Evolutionary conservation across 495 filamentous ascomycete genomes (phyloP), one percentile per base, ranked within the genome.

Genomic region (Hypoxylon subgilvum): DNA sequence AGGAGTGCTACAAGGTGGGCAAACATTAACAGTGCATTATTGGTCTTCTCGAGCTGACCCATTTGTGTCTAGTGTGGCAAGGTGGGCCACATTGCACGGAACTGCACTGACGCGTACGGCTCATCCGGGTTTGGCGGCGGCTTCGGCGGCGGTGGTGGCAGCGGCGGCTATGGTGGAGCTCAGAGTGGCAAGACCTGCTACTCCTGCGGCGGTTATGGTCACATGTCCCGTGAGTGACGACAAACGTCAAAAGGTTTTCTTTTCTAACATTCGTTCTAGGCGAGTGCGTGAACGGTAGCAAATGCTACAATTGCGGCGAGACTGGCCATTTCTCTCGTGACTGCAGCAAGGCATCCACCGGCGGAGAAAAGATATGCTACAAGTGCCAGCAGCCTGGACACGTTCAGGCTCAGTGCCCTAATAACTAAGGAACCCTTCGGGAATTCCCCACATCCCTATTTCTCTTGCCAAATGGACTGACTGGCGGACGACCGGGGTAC

Each of bases 241-340:
- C 38, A 12, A 53, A 3, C 8, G 14, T 22, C 32, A 12, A 43
- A 12, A 6, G 6, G 14, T 28, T 6, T 44, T 27, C 22, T 22
- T 6, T 54, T 40, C 63, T 69, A 64, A 68, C 46, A 7, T 17
- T 16, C 28, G 21, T 12, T 32, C 9, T 47, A 82, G 79, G 81
- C 63, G 94, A 97, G 76, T 98, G 94, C 78, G 96, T 95, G 40
- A 94, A 97, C 69, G 94, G 94, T 50, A 92, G 92, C 81, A 97
- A 97, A 82, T 98, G 94, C 86, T 98, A 98, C 86, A 97, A 97
- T 85, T 98, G 94, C 71, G 94, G 94, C 54, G 89, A 95, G 75
- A 86, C 91, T 44, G 94, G 94, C 57, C 94, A 97, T 76, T 83
- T 97, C 63, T 92, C 89, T 55, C 89, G 94, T 49, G 94, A 98